Percentiles rank a stretch among this genome's conserved stretches.
These are phyloP conservation scores for Populus hybrid DNA, from an alignment of 441 rosid species.

Conservation along the genomic window DNA sequence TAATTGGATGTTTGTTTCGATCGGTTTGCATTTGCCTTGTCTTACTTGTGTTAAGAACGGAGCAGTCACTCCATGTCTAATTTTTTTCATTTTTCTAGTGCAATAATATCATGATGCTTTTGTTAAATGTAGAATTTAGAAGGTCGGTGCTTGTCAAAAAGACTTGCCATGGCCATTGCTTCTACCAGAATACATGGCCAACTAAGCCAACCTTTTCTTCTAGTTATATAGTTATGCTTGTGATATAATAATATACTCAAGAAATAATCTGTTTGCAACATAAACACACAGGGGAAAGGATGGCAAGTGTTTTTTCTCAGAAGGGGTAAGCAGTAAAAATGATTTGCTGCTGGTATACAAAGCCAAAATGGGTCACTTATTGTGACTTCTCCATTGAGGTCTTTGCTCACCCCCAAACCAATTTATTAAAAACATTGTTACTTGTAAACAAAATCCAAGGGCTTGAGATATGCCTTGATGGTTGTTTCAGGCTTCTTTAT, in stretches of 20 bases:
- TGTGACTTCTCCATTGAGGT: background rate
- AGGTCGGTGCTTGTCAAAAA: background rate
- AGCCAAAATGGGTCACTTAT: background rate
- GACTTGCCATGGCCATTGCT: background rate
- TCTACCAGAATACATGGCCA: background rate
- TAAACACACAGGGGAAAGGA: background rate
- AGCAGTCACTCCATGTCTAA: too few species aligned
- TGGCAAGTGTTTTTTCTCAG: background rate
- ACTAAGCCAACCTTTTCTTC: background rate
- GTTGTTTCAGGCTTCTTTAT: background rate
- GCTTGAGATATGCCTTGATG: background rate
- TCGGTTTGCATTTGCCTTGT: too few species aligned
- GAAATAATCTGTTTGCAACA: background rate
- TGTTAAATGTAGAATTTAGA: background rate
- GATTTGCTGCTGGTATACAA: background rate
- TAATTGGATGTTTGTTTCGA: too few species aligned
- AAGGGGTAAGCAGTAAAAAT: background rate
- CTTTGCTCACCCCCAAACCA: background rate
- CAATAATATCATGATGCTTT: too few species aligned
- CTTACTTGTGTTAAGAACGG: too few species aligned
- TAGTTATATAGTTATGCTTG: background rate
- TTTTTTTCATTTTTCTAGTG: too few species aligned
- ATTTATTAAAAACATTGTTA: background rate
- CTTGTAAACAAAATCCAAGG: background rate
- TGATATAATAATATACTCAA: background rate